A percentile compares a stretch with the other conserved stretches of the same genome.
Evolutionary conservation across 169 alveolate genomes (phyloP).

Genomic region (Plasmodium falciparum): DNA sequence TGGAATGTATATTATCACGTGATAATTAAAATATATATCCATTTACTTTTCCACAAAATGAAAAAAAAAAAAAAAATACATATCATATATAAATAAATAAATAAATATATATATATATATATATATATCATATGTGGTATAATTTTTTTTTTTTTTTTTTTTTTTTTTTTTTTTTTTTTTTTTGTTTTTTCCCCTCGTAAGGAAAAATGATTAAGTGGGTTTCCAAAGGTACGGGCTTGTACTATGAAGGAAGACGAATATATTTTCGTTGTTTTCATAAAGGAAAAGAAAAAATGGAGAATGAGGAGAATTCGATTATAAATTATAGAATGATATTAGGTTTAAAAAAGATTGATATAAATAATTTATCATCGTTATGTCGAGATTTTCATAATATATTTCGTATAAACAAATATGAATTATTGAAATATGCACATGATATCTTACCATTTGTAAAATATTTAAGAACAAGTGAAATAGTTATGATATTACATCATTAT

Average conservation of each 20-base stretch:
- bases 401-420: constrained; percentile 55
- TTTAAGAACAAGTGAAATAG: constrained; percentile 75
- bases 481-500: constrained; percentile 75
- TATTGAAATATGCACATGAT: constrained; percentile 67
- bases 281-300: neutral
- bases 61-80: no score
- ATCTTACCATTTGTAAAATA: constrained; percentile 62
- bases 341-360: constrained; percentile 45
- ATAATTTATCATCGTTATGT: constrained; percentile 69
- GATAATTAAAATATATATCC: no score
- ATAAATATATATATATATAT: no score
- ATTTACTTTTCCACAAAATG: no score
- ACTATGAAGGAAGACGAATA: neutral
- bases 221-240: no score
- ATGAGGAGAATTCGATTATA: constrained; percentile 42
- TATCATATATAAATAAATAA: no score
- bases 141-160: no score
- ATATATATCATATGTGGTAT: no score
- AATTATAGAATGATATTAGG: constrained; percentile 75
- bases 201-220: neutral
- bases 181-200: no score
- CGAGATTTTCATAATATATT: constrained; percentile 77
- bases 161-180: no score
- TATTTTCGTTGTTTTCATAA: neutral
- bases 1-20: no score